Percentiles rank a stretch among this genome's conserved stretches.
These are phyloP conservation scores for Fusarium sp. DNA, from an alignment of 2,329 filamentous ascomycete genomes.

Conservation along the genomic window DNA sequence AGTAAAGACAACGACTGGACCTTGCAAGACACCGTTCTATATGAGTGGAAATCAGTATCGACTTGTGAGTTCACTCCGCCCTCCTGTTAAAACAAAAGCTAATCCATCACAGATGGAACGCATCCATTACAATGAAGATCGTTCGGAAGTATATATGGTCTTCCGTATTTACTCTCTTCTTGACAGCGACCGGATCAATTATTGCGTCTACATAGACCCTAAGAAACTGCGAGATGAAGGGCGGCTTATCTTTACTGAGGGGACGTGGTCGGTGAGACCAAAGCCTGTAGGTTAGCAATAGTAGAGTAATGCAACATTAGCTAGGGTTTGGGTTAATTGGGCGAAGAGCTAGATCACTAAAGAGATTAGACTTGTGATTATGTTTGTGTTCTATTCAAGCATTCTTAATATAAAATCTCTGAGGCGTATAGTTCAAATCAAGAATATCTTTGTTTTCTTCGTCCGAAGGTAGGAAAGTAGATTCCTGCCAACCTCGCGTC, in stretches of 20 bases:
- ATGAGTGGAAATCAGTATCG: slow-evolving; percentile 14
- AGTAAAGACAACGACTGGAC: slow-evolving; percentile 61
- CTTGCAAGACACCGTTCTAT: slow-evolving; percentile 33
- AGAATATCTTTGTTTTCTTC: no score
- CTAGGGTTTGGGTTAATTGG: no score
- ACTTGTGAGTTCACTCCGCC: not conserved
- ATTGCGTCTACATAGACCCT: not conserved
- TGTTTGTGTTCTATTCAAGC: no score
- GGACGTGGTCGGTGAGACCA: slow-evolving; percentile 1
- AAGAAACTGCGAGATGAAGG: not conserved
- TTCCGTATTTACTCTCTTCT: slow-evolving; percentile 11
- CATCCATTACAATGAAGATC: not conserved
- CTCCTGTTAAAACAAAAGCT: rapidly evolving
- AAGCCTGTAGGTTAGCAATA: not conserved
- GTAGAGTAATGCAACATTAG: not conserved
- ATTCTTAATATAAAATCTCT: no score
- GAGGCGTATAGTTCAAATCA: no score
- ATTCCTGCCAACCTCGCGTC: no score
- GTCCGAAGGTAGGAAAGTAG: no score
- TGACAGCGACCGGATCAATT: not conserved
- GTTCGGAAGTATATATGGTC: slow-evolving; percentile 1
- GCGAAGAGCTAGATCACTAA: no score
- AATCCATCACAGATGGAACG: not conserved
- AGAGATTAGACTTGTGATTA: no score
- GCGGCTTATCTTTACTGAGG: not conserved